Evolutionary conservation across 768 basidiomycete genomes (phyloP).

Genomic region (Sporobolomyces phaffii): DNA sequence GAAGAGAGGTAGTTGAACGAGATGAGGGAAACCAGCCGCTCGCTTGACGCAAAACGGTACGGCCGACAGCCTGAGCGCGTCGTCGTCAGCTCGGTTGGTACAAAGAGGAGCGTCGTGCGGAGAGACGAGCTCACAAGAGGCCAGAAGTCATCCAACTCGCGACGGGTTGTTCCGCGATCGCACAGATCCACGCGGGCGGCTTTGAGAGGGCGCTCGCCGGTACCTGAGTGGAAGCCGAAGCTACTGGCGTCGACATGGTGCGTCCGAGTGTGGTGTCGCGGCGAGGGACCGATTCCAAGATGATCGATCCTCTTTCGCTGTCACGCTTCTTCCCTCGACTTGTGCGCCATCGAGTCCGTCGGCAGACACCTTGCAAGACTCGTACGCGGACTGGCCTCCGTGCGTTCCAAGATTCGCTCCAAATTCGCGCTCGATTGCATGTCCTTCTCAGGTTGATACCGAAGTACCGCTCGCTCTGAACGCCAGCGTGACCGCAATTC

Average conservation of each 20-base stretch:
- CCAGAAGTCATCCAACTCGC: slow-evolving; percentile 25
- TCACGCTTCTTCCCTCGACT: too few species aligned
- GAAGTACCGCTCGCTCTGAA: too few species aligned
- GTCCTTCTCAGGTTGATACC: too few species aligned
- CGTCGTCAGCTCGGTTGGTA: background rate
- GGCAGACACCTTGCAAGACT: too few species aligned
- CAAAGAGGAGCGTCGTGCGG: background rate
- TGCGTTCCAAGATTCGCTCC: too few species aligned
- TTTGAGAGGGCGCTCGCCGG: background rate
- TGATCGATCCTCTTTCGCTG: too few species aligned
- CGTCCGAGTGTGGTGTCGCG: too few species aligned
- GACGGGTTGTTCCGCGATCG: slow-evolving; percentile 4
- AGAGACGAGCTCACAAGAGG: slow-evolving; percentile 23
- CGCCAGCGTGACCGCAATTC: too few species aligned
- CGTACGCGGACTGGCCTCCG: too few species aligned
- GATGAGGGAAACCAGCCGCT: slow-evolving; percentile 78
- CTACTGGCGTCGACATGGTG: background rate
- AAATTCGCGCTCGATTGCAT: too few species aligned
- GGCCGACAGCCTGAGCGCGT: background rate
- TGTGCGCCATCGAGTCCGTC: too few species aligned
- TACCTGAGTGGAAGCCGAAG: background rate
- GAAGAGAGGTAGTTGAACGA: slow-evolving; percentile 78
- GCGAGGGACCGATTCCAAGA: too few species aligned
- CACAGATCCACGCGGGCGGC: slow-evolving; percentile 13
- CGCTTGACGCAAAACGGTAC: slow-evolving; percentile 21